Percentiles rank a stretch among this genome's conserved stretches.
These are phyloP conservation scores for Aspergillus sclerotiicarbonarius DNA, from an alignment of 495 filamentous ascomycete species.

Conservation along the genomic window DNA sequence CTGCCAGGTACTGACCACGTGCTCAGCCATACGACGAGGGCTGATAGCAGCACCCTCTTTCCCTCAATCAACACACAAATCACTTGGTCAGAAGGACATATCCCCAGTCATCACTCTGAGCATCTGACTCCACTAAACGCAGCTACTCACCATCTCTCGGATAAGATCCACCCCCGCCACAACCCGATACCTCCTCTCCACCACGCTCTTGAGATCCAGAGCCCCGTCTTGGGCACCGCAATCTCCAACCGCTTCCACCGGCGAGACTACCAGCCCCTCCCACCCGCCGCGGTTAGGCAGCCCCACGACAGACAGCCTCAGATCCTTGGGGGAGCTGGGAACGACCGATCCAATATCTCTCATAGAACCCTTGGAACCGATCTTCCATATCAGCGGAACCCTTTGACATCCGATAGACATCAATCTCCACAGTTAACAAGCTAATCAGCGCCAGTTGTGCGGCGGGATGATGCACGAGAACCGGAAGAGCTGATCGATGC, in stretches of 20 bases:
- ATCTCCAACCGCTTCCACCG: slow-evolving; percentile 12
- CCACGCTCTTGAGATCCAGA: slow-evolving; percentile 5
- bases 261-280: slow-evolving; percentile 10
- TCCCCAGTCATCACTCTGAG: no score
- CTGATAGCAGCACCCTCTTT: no score
- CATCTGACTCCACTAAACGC: no score
- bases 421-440: slow-evolving; percentile 12
- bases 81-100: no score
- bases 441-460: slow-evolving; percentile 5
- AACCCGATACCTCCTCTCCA: slow-evolving; percentile 8
- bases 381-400: slow-evolving; percentile 6
- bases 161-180: slow-evolving; percentile 7
- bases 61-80: no score
- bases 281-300: slow-evolving; percentile 5
- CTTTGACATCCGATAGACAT: slow-evolving; percentile 10
- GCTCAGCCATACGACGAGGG: no score
- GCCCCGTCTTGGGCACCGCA: slow-evolving; percentile 5
- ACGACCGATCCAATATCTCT: not conserved
- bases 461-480: slow-evolving; percentile 1
- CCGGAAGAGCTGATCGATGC: slow-evolving; percentile 16
- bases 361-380: slow-evolving; percentile 5
- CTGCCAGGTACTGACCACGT: no score
- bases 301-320: slow-evolving; percentile 11
- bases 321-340: slow-evolving; percentile 6
- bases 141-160: slow-evolving; percentile 7